Conservation (phyloP, 2,329 filamentous ascomycete species). For the Thermomyces lanuginosus region DNA sequence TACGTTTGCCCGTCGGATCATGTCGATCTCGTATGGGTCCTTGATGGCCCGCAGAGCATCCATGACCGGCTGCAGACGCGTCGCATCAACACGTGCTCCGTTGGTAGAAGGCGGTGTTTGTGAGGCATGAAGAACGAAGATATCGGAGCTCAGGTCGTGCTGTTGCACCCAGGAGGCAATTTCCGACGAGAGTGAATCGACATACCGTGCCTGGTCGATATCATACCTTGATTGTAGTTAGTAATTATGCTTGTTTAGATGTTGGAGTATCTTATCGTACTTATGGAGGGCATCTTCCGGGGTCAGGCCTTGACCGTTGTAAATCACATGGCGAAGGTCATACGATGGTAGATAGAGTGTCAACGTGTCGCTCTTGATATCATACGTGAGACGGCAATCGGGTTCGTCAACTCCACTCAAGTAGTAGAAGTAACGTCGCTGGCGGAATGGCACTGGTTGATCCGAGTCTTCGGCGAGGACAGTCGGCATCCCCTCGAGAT, state of each 20-base stretch:
- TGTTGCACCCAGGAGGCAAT: constrained; percentile 26
- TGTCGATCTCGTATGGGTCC: constrained; percentile 56
- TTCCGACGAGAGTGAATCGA: constrained; percentile 32
- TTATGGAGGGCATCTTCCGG: constrained; percentile 42
- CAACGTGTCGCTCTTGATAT: constrained; percentile 44
- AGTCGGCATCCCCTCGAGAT: constrained; percentile 37
- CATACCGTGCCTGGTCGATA: constrained; percentile 53
- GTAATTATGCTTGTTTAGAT: neutral
- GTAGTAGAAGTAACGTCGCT: constrained; percentile 47
- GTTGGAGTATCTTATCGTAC: constrained; percentile 9
- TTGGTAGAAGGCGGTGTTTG: constrained; percentile 15
- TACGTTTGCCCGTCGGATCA: constrained; percentile 55
- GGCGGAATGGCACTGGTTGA: constrained; percentile 39
- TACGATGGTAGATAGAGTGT: constrained; percentile 59
- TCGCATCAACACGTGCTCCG: constrained; percentile 13
- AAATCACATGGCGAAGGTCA: constrained; percentile 34
- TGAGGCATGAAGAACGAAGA: constrained; percentile 23
- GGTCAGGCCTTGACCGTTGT: constrained; percentile 27
- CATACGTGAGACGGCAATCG: constrained; percentile 41
- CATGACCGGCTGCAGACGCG: constrained; percentile 36
- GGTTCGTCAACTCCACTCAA: constrained; percentile 38
- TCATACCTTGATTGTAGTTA: constrained; percentile 36
- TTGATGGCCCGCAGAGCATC: constrained; percentile 55
- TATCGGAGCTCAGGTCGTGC: constrained; percentile 12
- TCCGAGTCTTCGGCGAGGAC: constrained; percentile 43